Base-by-base conservation (phyloP, 2,329 filamentous ascomycete genomes). In the Penicillium sp. region DNA sequence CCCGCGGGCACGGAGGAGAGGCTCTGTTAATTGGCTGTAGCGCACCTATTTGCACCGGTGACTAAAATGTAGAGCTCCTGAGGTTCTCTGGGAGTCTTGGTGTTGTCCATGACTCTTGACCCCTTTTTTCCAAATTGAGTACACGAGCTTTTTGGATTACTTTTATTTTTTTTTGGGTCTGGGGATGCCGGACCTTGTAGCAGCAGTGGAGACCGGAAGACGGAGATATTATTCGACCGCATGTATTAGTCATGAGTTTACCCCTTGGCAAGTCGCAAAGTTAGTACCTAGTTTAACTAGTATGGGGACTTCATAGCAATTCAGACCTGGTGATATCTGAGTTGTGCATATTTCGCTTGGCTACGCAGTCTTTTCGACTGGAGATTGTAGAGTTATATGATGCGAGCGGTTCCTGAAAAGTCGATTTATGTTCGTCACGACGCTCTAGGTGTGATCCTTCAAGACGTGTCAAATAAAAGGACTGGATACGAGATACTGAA, bases 11-110 rank as follows among this genome's bases (percentile, higher is more conserved):
- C 6, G 16, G 49, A 54, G 49, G 3, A 51, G 54, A 43, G 3
- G 8, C 48, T 38, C 33, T 51, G 16, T 52, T 19, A 45, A 48
- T 58, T 48, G 55, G 22, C 30, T 37, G n/a, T 13, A 16, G 28
- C 51, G 59, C 83, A 93, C 92, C 91, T 93, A 77, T 96, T 96
- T 38, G 91, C 91, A 56, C 92, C 92, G 0, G 92, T 96, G 43
- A 97, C 86, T 42, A 97, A 81, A 8, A 92, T 86, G 72, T 75
- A 76, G 43, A 71, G 70, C 42, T 73, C 68, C 33, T 71, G 60
- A 37, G 63, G 63, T 53, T 62, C 60, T 5, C 35, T 43, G 25
- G 55, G 56, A 22, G 49, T 37, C 33, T 56, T 58, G 57, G 52
- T 62, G 45, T 55, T 64, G 53, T 45, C 58, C 69, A 65, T 71